Conservation (phyloP, 768 basidiomycete species). For the Erythrobasidium yunnanense region DNA sequence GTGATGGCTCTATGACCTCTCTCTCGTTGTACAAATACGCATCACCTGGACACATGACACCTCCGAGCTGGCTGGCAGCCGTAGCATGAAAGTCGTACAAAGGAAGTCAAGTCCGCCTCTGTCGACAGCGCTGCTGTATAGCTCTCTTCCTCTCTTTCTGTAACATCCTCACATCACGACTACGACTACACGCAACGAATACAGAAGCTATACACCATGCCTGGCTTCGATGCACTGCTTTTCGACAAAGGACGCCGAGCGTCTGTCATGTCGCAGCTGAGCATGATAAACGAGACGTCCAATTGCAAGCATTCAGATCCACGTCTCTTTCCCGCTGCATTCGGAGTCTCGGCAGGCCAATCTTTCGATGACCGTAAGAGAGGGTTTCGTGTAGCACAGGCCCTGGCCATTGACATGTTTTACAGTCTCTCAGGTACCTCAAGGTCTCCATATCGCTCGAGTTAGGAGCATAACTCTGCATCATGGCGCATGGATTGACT, state of each 20-base stretch:
- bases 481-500: constrained; percentile 15
- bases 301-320: not conserved
- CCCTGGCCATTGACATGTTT: not conserved
- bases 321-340: constrained; percentile 7
- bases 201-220: not conserved
- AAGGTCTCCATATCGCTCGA: not conserved
- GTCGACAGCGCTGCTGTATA: no score
- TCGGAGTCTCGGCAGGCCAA: constrained; percentile 3
- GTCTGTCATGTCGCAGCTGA: not conserved
- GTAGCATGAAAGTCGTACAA: no score
- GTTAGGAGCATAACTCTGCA: constrained; percentile 1
- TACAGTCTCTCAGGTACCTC: not conserved
- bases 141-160: no score
- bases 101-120: no score
- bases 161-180: no score
- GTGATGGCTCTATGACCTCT: no score
- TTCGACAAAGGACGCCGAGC: not conserved
- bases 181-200: no score
- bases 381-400: not conserved
- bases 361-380: constrained; percentile 7
- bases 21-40: no score
- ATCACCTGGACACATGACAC: no score
- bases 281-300: not conserved
- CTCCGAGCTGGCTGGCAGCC: no score
- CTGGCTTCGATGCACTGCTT: not conserved